phyloP scores from a whole-genome alignment of 129 eudicot genomes.

The Tagetes patula region DNA sequence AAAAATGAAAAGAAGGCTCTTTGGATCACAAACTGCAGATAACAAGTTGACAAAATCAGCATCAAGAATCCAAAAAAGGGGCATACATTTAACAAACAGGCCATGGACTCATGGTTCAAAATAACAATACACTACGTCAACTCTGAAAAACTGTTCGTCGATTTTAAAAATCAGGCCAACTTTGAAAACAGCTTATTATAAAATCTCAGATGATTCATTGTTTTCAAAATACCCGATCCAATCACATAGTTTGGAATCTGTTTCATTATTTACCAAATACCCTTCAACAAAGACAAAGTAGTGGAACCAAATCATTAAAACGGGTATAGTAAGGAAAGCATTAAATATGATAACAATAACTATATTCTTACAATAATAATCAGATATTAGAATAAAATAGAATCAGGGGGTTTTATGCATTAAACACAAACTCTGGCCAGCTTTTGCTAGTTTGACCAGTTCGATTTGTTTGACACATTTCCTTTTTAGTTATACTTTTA shows the following conservation, averaged over 20 bases:
- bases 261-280: not conserved
- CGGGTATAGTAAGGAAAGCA: not conserved
- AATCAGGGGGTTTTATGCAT: not conserved
- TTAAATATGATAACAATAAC: not conserved
- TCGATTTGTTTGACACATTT: not conserved
- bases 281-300: not conserved
- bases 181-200: not conserved
- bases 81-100: not conserved
- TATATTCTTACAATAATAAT: not conserved
- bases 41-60: not conserved
- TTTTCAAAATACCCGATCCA: not conserved
- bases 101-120: not conserved
- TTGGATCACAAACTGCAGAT: slow-evolving; percentile 96
- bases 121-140: not conserved
- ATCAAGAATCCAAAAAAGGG: slow-evolving; percentile 13
- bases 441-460: not conserved
- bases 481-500: not conserved
- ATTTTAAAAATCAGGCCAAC: not conserved
- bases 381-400: not conserved
- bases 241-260: not conserved
- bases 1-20: slow-evolving; percentile 87
- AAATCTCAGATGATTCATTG: not conserved
- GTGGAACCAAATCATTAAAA: not conserved
- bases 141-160: not conserved
- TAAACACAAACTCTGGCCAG: not conserved